Base-by-base conservation (phyloP, 345 rosid genomes). In the Populus deltoides region DNA sequence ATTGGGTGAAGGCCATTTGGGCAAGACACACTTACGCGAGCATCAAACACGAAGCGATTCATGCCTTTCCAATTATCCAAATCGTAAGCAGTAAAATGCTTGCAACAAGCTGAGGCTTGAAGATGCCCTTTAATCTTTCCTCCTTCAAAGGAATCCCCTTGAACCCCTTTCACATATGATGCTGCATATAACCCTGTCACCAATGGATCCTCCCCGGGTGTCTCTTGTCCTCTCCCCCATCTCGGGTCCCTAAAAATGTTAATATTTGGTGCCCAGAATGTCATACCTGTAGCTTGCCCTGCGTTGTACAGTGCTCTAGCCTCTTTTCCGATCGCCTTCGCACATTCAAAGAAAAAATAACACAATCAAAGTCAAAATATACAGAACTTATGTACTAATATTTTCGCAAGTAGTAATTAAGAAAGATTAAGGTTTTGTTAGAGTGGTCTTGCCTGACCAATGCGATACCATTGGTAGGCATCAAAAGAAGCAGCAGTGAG, bases 401-500 rank as follows among this genome's bases (percentile, higher is more conserved):
- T 43, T 4, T 24, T 59, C 12, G 65, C 65, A 24, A 3, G 65
- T 4, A n/a, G 29, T 9, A 0, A 59, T 59, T 59, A 4, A 24
- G 6, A 59, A 10, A 59, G 16, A 9, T n/a, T 59, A 59, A 59
- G 13, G 29, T 24, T 10, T 24, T 59, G 65, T n/a, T 10, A 8
- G 65, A 10, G 13, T 3, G 29, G 16, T 59, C 53, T 35, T 16
- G 90, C 98, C 82, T 88, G 91, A 71, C 94, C 98, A 80, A 95
- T 91, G 90, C 92, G 93, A 70, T 91, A 89, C 99, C 99, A 95
- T 25, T 82, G 85, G 27, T 86, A 74, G 41, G 84, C 80, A 68
- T 92, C 93, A 72, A 93, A 93, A 12, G 99, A 89, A 81, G 99
- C 92, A 3, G 97, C 93, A 17, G 91, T 81, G 36, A 91, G 87